Percentiles rank a stretch among this genome's conserved stretches.
These are phyloP conservation scores for Carnegiea gigantea DNA, from an alignment of 179 eudicot genomes.

Conservation along the genomic window DNA sequence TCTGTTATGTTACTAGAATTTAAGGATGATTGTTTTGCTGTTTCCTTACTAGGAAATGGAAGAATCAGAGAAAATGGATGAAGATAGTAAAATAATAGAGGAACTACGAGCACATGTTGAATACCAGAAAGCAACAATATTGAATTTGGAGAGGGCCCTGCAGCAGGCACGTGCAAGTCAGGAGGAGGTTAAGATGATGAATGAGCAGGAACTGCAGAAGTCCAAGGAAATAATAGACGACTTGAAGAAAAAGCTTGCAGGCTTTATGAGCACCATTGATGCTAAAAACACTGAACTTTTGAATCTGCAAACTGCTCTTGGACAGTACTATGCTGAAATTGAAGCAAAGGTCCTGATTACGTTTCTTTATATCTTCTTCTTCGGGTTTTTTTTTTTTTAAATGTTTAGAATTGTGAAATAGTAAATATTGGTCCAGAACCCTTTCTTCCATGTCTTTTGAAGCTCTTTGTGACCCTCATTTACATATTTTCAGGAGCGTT, in stretches of 20 bases:
- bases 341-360: slow-evolving; percentile 77
- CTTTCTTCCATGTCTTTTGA: background rate
- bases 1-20: slow-evolving; percentile 2
- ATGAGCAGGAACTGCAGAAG: slow-evolving; percentile 65
- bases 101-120: slow-evolving; percentile 67
- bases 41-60: slow-evolving; percentile 67
- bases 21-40: slow-evolving; percentile 26
- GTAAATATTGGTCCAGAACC: background rate
- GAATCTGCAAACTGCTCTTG: slow-evolving; percentile 96
- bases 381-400: background rate
- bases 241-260: slow-evolving; percentile 66
- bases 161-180: slow-evolving; percentile 77
- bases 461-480: background rate
- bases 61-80: slow-evolving; percentile 98
- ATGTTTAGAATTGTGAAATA: background rate
- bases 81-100: slow-evolving; percentile 87
- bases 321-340: slow-evolving; percentile 95
- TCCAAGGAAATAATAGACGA: slow-evolving; percentile 76
- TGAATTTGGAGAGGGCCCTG: slow-evolving; percentile 73
- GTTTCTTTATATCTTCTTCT: background rate
- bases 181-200: slow-evolving; percentile 66
- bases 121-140: slow-evolving; percentile 62
- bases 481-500: slow-evolving; percentile 55
- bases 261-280: slow-evolving; percentile 63
- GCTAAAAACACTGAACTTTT: slow-evolving; percentile 84